Conservation (phyloP, 2,329 filamentous ascomycete species). For the Aspergillus sp. region DNA sequence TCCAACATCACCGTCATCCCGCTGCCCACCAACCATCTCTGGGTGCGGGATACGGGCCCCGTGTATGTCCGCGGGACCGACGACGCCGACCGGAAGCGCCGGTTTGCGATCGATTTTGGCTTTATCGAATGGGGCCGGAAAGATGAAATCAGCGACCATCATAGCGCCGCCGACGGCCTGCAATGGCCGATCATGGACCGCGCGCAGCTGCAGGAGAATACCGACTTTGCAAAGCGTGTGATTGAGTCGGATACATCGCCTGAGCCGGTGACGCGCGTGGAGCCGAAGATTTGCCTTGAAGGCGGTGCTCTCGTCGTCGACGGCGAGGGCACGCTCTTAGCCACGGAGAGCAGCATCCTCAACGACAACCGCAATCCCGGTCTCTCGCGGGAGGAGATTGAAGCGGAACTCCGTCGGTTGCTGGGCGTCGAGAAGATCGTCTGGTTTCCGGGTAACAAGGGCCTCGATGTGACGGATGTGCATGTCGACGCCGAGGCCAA, state of each 20-base stretch:
- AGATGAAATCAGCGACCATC: slow-evolving; percentile 8
- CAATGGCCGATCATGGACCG: slow-evolving; percentile 13
- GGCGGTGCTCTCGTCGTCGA: slow-evolving; percentile 35
- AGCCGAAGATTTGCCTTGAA: slow-evolving; percentile 24
- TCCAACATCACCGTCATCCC: slow-evolving; percentile 15
- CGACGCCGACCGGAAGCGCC: not conserved
- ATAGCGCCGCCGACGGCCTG: slow-evolving; percentile 10
- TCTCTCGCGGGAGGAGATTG: slow-evolving; percentile 19
- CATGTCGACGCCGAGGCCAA: slow-evolving; percentile 23
- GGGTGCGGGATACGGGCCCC: slow-evolving; percentile 19
- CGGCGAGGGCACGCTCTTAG: slow-evolving; percentile 34
- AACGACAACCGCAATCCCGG: slow-evolving; percentile 29
- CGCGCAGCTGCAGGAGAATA: slow-evolving; percentile 14
- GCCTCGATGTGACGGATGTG: slow-evolving; percentile 32
- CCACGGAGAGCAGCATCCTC: slow-evolving; percentile 31
- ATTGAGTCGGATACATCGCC: slow-evolving; percentile 9
- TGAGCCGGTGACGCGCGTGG: slow-evolving; percentile 9
- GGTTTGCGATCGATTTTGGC: slow-evolving; percentile 15
- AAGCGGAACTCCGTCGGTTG: slow-evolving; percentile 22
- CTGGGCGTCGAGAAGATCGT: slow-evolving; percentile 30
- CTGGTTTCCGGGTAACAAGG: slow-evolving; percentile 30
- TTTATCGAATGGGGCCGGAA: slow-evolving; percentile 23
- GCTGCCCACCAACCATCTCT: slow-evolving; percentile 17
- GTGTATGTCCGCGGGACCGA: slow-evolving; percentile 15
- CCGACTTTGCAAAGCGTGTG: slow-evolving; percentile 11